Conservation (phyloP, 2,329 filamentous ascomycete species). For the Alternaria rosae region DNA sequence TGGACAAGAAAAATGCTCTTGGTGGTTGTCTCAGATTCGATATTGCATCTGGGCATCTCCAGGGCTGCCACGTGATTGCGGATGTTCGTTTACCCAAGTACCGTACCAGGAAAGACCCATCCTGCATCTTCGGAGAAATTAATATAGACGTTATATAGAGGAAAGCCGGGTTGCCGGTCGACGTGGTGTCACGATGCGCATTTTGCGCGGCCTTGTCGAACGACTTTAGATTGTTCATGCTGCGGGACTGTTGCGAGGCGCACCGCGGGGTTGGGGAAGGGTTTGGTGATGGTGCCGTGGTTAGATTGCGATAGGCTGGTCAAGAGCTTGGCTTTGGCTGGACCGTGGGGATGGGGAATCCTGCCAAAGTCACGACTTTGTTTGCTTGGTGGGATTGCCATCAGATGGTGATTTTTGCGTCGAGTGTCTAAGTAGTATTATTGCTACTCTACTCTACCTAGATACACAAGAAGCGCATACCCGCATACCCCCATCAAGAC, state of each 20-base stretch:
- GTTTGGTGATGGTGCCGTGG: not conserved
- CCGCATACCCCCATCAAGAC: too few species aligned
- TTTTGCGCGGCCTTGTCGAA: not conserved
- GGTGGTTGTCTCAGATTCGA: slow-evolving; percentile 22
- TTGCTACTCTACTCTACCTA: not conserved
- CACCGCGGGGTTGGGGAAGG: not conserved
- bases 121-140: slow-evolving; percentile 25
- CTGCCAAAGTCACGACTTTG: not conserved
- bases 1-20: slow-evolving; percentile 20
- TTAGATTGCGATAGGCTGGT: slow-evolving; percentile 17
- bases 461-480: not conserved
- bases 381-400: not conserved
- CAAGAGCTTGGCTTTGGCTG: slow-evolving; percentile 14
- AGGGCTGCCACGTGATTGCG: slow-evolving; percentile 29
- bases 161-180: slow-evolving; percentile 11
- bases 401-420: not conserved
- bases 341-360: not conserved
- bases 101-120: not conserved
- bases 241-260: not conserved
- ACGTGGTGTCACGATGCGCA: not conserved
- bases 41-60: slow-evolving; percentile 10
- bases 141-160: slow-evolving; percentile 25
- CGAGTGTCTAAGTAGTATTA: not conserved
- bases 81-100: slow-evolving; percentile 2
- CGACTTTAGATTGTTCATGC: not conserved